Evolutionary conservation across 2,329 filamentous ascomycete genomes (phyloP).

Genomic region (Arthrinium puccinioides): DNA sequence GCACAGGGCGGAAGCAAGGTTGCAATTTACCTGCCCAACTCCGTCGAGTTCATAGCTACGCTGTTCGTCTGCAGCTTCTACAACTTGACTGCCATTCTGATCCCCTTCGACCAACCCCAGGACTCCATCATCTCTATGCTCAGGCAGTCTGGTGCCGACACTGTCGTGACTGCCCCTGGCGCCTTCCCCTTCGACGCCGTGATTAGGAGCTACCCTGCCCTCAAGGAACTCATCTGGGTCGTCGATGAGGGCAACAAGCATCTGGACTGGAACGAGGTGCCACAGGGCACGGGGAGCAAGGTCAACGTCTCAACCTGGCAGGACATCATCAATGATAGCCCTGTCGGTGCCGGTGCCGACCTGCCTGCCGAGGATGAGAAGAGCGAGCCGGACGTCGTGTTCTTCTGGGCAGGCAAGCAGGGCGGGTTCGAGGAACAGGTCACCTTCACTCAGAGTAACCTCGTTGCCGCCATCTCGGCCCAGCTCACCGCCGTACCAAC

Average conservation of each 20-base stretch:
- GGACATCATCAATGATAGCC: slow-evolving; percentile 70
- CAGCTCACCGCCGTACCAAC: slow-evolving; percentile 71
- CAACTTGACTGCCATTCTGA: slow-evolving; percentile 72
- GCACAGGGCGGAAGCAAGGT: slow-evolving; percentile 68
- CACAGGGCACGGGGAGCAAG: slow-evolving; percentile 64
- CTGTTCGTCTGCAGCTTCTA: slow-evolving; percentile 90
- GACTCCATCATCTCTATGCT: slow-evolving; percentile 66
- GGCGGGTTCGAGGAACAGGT: slow-evolving; percentile 60
- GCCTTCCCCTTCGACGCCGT: slow-evolving; percentile 75
- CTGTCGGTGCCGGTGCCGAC: slow-evolving; percentile 48
- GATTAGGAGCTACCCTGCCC: slow-evolving; percentile 57
- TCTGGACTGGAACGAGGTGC: slow-evolving; percentile 91
- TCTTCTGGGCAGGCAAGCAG: slow-evolving; percentile 56
- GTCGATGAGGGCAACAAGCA: slow-evolving; percentile 85
- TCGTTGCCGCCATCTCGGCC: slow-evolving; percentile 80
- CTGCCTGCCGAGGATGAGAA: slow-evolving; percentile 57
- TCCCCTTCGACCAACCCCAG: slow-evolving; percentile 74
- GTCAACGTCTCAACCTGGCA: slow-evolving; percentile 90
- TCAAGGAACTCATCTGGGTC: slow-evolving; percentile 84
- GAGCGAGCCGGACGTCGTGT: slow-evolving; percentile 45
- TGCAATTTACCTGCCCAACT: slow-evolving; percentile 89
- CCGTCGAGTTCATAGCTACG: slow-evolving; percentile 73
- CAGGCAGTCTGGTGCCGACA: slow-evolving; percentile 66
- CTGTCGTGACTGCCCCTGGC: slow-evolving; percentile 77
- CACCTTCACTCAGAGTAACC: slow-evolving; percentile 72